These are phyloP conservation scores for Trichoderma polysporum DNA, from an alignment of 2,329 filamentous ascomycete genomes.

Conservation along the genomic window DNA sequence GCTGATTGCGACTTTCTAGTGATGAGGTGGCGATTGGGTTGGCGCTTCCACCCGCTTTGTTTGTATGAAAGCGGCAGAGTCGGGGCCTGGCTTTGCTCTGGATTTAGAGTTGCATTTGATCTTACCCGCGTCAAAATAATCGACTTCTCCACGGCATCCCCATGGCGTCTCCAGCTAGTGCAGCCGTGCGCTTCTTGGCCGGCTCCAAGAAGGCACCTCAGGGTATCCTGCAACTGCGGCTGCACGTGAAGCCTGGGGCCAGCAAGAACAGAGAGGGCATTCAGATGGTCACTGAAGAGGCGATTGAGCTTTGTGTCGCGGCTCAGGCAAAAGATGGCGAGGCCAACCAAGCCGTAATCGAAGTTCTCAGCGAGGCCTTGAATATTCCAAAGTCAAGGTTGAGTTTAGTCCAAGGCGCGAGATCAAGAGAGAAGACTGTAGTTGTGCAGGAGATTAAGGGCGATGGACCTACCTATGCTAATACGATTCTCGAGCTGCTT, in stretches of 20 bases:
- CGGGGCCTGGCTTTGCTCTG: not conserved
- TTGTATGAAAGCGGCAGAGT: slow-evolving; percentile 2
- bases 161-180: slow-evolving; percentile 34
- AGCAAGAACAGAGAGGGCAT: slow-evolving; percentile 63
- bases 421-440: slow-evolving; percentile 64
- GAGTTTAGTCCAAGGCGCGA: slow-evolving; percentile 60
- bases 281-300: slow-evolving; percentile 52
- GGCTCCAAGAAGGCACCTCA: slow-evolving; percentile 46
- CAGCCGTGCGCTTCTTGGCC: slow-evolving; percentile 48
- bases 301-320: slow-evolving; percentile 64
- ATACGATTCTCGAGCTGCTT: slow-evolving; percentile 31
- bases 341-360: slow-evolving; percentile 65
- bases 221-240: slow-evolving; percentile 57
- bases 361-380: slow-evolving; percentile 60
- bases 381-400: slow-evolving; percentile 63
- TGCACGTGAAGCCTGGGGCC: slow-evolving; percentile 66
- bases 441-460: slow-evolving; percentile 39
- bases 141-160: slow-evolving; percentile 21
- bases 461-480: slow-evolving; percentile 32
- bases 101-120: not conserved
- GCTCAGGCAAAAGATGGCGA: slow-evolving; percentile 66
- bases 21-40: slow-evolving; percentile 13
- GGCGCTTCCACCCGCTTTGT: not conserved
- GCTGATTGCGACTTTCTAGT: slow-evolving; percentile 2
- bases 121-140: slow-evolving; percentile 23